Evolutionary conservation across 805 yeast species (phyloP), one percentile per base, ranked within the genome.

Genomic region (Kodamaea jinghongensis): DNA sequence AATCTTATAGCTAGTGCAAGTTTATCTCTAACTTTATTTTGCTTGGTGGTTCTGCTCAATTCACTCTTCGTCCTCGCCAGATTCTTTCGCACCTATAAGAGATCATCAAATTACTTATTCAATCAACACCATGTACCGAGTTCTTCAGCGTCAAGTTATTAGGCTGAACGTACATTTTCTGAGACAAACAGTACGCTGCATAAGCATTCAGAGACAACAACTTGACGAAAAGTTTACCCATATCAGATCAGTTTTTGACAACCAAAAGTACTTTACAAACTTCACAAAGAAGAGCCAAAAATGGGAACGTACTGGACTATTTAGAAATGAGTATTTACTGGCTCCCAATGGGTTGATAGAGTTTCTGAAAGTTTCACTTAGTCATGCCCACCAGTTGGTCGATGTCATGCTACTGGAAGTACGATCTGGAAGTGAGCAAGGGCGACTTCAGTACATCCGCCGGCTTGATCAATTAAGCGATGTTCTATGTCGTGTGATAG

Each of bases 401-500:
- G 56, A 65, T 0, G 56, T 68, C n/a, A 78, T 91, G 67, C 63
- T 78, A 11, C 30, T 41, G 2, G 69, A 61, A 4, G 63, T 55
- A 12, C 41, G 49, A 7, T 20, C 23, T 20, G 54, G 52, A 5
- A 76, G 75, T 36, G 64, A 68, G 15, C 65, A 67, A 7, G 86
- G 71, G 3, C 49, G 52, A 32, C 44, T 65, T 15, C 59, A 67
- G 4, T 86, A 78, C 39, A 53, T 91, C 39, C 52, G 77, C 31
- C 78, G 80, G 38, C 66, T 93, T 47, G 99, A 93, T 56, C 78
- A 88, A 48, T 64, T 93, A 28, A 85, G 96, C 53, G 98, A 93
- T 56, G 76, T 84, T 20, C 63, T 93, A 22, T 93, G 99, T 57
- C 77, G 96, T 41, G 97, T 88, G 4, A 90, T 93, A 29, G 99